phyloP scores from a whole-genome alignment of 768 basidiomycete genomes.

The Phanerodontia chrysosporium region DNA sequence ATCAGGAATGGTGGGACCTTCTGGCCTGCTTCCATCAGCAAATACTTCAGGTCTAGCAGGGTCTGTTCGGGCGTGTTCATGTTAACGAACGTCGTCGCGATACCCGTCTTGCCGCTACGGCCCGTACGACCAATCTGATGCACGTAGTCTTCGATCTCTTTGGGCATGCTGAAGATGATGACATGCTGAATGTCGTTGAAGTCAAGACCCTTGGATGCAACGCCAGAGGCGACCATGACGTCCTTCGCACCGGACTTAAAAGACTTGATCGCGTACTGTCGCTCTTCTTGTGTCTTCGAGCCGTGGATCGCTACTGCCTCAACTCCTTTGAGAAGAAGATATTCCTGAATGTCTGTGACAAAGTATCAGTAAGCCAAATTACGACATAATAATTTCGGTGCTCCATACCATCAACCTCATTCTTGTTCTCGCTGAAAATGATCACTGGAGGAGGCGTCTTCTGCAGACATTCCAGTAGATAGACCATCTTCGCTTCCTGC shows the following conservation, averaged over 20 bases:
- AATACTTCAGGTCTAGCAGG: conserved; percentile 91
- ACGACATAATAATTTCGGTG: not conserved
- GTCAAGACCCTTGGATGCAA: conserved; percentile 97
- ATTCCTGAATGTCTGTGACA: conserved; percentile 92
- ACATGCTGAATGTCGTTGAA: conserved; percentile 99
- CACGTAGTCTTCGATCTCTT: conserved; percentile 99
- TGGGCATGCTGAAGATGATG: conserved; percentile 99
- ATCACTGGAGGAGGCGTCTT: conserved; percentile 98
- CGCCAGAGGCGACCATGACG: conserved; percentile 98
- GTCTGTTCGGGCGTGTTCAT: conserved; percentile 98
- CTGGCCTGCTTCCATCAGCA: conserved; percentile 95
- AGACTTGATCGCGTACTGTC: conserved; percentile 97
- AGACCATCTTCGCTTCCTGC: conserved; percentile 99
- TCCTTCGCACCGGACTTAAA: conserved; percentile 98
- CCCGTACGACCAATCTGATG: conserved; percentile 99
- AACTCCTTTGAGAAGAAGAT: conserved; percentile 91
- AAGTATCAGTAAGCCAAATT: not conserved
- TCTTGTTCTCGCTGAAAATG: conserved; percentile 98
- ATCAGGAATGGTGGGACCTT: conserved; percentile 92
- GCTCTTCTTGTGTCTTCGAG: conserved; percentile 96
- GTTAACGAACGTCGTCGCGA: conserved; percentile 98
- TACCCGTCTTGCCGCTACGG: conserved; percentile 95
- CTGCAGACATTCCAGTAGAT: conserved; percentile 93
- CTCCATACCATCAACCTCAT: conserved; percentile 98
- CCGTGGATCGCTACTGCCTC: conserved; percentile 99